Base-by-base conservation (phyloP, 2,329 filamentous ascomycete species). In the Chalaropsis ovoidea region DNA sequence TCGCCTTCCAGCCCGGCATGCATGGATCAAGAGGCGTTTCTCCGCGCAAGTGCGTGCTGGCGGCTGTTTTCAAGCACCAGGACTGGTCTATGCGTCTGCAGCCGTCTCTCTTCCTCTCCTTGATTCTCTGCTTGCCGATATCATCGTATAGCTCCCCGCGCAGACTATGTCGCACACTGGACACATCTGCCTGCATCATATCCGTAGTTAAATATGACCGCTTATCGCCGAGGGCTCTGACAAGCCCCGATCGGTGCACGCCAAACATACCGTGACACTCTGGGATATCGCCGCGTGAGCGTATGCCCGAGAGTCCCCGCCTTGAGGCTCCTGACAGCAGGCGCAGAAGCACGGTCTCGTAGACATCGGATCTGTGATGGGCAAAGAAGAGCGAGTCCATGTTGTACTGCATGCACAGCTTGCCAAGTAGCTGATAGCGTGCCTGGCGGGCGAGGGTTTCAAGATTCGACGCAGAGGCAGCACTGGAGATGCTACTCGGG, bases 281-380 rank as follows among this genome's bases (percentile, higher is more conserved):
- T 0, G 93, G 93, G n/a, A 96, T 90, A 56, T 83, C 82, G 35
- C 82, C 79, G 19, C 82, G 78, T 2, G 77, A 70, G 10, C 79
- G 80, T 70, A 95, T 94, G 2, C 88, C 90, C 17, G 80, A 77
- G 39, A 96, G 77, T 0, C 89, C 91, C n/a, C 81, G 77, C 10
- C 52, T 27, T 1, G 82, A 77, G 70, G 90, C 87, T 0, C 86
- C 85, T 2, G 79, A 78, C 8, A 86, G 75, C 43, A 97, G 75
- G 52, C 94, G 83, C 85, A 91, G 88, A 61, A 97, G 76, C 3
- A 95, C 80, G 0, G 92, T 96, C 76, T 99, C 94, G 65, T 91
- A 88, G 72, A 94, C 90, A 71, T 99, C 94, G 71, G 96, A 92
- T 68, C 82, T 79, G 73, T 99, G 94, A 72, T 99, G 94, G 3